Conservation (phyloP, 495 filamentous ascomycete species). For the Xylaria longipes region DNA sequence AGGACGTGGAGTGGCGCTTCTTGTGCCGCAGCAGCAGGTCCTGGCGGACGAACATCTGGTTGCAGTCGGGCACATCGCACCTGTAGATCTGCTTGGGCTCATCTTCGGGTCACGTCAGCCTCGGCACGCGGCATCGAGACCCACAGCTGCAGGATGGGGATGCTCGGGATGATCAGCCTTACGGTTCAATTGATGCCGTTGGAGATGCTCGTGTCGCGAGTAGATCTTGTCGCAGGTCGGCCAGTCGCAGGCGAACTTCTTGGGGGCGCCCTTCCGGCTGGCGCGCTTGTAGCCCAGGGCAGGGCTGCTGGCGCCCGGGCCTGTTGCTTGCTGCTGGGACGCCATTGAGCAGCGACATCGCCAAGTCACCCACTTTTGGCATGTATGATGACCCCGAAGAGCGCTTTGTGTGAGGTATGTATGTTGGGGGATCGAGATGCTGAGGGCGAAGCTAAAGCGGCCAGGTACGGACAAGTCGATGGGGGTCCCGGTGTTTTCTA, state of each 20-base stretch:
- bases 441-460: slow-evolving; percentile 24
- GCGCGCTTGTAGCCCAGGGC: slow-evolving; percentile 53
- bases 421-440: slow-evolving; percentile 20
- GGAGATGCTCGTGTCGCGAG: slow-evolving; percentile 93
- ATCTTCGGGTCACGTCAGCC: slow-evolving; percentile 77
- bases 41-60: slow-evolving; percentile 88
- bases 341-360: slow-evolving; percentile 43
- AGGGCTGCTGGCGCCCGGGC: slow-evolving; percentile 22
- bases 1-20: slow-evolving; percentile 89
- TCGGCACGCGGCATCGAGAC: slow-evolving; percentile 41
- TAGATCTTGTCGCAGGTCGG: slow-evolving; percentile 93
- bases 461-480: slow-evolving; percentile 28
- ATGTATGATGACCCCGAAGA: slow-evolving; percentile 21
- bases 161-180: slow-evolving; percentile 24
- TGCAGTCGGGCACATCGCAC: slow-evolving; percentile 89
- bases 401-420: background rate
- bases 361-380: slow-evolving; percentile 31
- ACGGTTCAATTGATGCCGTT: slow-evolving; percentile 57
- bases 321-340: slow-evolving; percentile 39
- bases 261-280: slow-evolving; percentile 55
- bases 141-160: background rate
- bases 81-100: slow-evolving; percentile 92
- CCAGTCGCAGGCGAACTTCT: slow-evolving; percentile 78
- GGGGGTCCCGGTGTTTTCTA: slow-evolving; percentile 40
- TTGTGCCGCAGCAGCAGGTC: slow-evolving; percentile 90